phyloP scores from a whole-genome alignment of 257 asterid species.

The Orobanche coerulescens region DNA sequence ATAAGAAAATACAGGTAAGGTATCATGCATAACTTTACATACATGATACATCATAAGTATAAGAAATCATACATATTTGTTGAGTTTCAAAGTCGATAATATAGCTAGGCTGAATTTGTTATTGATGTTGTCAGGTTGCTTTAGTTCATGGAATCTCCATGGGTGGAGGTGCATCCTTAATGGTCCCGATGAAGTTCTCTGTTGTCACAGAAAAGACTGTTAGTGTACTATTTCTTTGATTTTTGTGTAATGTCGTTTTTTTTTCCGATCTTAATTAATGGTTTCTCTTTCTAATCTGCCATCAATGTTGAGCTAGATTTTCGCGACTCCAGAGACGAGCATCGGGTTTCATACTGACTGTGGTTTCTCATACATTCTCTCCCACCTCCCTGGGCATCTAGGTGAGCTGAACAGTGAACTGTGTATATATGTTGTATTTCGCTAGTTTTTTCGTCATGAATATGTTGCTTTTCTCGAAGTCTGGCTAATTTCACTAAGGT shows the following conservation, averaged over 20 bases:
- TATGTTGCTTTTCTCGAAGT: constrained; percentile 1
- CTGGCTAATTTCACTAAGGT: constrained; percentile 18
- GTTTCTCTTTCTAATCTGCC: not conserved
- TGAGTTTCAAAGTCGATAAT: not conserved
- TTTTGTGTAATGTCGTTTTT: not conserved
- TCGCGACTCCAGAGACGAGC: constrained; percentile 94
- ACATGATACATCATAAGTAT: not conserved
- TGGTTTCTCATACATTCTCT: constrained; percentile 75
- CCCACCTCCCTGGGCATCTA: constrained; percentile 72
- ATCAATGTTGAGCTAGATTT: constrained; percentile 43
- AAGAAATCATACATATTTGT: not conserved
- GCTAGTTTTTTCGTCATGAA: not conserved
- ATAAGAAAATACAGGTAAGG: constrained; percentile 81
- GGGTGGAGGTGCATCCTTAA: constrained; percentile 98
- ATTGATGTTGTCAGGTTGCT: constrained; percentile 52
- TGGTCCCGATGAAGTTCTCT: constrained; percentile 89
- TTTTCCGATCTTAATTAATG: not conserved
- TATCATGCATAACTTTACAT: constrained; percentile 23
- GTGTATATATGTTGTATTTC: not conserved
- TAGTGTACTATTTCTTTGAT: constrained; percentile 23
- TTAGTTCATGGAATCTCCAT: constrained; percentile 84
- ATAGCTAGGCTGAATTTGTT: not conserved
- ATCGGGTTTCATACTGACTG: constrained; percentile 93
- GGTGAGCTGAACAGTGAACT: constrained; percentile 38
- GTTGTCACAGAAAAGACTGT: constrained; percentile 92